phyloP scores from a whole-genome alignment of 1,139 yeast genomes.

The Pneumocystis oryctolagi region DNA sequence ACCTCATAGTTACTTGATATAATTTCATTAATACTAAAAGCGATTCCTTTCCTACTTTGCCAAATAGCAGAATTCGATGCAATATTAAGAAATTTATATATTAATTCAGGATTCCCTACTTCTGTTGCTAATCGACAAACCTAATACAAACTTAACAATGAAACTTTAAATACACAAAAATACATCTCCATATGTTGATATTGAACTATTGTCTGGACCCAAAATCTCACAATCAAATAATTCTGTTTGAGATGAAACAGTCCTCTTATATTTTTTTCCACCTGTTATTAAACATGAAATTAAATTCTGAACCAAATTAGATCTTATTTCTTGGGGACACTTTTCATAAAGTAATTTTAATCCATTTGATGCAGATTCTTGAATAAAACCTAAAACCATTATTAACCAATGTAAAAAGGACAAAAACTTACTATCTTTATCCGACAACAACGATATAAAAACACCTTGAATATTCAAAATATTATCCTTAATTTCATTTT shows the following conservation, averaged over 20 bases:
- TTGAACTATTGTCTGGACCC: slow-evolving; percentile 28
- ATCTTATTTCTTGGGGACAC: slow-evolving; percentile 56
- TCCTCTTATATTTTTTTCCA: slow-evolving; percentile 42
- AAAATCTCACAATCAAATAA: slow-evolving; percentile 65
- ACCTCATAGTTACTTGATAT: slow-evolving; percentile 65
- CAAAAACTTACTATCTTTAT: slow-evolving; percentile 10
- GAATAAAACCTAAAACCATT: slow-evolving; percentile 37
- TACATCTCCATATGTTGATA: slow-evolving; percentile 60
- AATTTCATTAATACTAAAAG: slow-evolving; percentile 79
- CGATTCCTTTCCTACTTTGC: slow-evolving; percentile 88
- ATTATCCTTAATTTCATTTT: slow-evolving; percentile 27
- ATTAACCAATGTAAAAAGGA: not conserved
- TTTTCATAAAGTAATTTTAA: slow-evolving; percentile 65
- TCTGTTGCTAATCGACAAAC: slow-evolving; percentile 57
- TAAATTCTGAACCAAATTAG: slow-evolving; percentile 58
- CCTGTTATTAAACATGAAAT: slow-evolving; percentile 52
- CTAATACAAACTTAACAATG: slow-evolving; percentile 4
- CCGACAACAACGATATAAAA: slow-evolving; percentile 30
- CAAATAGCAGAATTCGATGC: slow-evolving; percentile 81
- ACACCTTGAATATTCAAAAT: slow-evolving; percentile 50
- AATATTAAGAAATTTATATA: slow-evolving; percentile 83
- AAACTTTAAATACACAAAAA: not conserved
- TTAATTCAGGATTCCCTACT: slow-evolving; percentile 88
- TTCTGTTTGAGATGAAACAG: slow-evolving; percentile 66
- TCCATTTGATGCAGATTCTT: slow-evolving; percentile 86